phyloP scores from a whole-genome alignment of 2,329 filamentous ascomycete genomes.

The Neonectria hederae region DNA sequence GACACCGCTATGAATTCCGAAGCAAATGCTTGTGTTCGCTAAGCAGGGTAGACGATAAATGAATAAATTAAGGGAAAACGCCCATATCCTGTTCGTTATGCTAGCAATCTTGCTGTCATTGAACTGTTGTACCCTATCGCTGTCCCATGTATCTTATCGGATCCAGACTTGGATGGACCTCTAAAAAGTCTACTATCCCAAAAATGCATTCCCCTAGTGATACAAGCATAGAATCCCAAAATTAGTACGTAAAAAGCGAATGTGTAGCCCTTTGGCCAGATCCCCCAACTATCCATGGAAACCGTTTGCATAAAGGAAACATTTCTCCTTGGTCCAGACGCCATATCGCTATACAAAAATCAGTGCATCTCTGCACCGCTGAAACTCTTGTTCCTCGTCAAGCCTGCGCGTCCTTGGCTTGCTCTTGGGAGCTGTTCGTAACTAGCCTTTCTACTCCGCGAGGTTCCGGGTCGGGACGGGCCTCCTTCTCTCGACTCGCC shows the following conservation, averaged over 20 bases:
- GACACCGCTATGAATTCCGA: not conserved
- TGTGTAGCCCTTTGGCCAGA: not conserved
- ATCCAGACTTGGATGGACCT: not conserved
- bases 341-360: conserved; percentile 17
- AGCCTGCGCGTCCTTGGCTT: conserved; percentile 56
- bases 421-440: conserved; percentile 53
- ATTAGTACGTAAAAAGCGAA: not conserved
- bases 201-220: not conserved
- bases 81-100: not conserved
- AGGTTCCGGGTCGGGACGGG: conserved; percentile 24
- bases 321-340: conserved; percentile 5
- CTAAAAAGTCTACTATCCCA: not conserved
- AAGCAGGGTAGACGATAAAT: not conserved
- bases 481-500: conserved; percentile 51
- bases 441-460: conserved; percentile 51
- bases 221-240: not conserved
- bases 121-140: not conserved
- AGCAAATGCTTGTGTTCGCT: not conserved
- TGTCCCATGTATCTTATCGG: not conserved
- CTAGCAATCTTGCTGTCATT: not conserved
- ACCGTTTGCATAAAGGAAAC: not conserved
- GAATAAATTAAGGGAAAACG: not conserved
- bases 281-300: no score
- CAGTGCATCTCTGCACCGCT: conserved; percentile 54
- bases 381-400: conserved; percentile 61